A percentile compares a stretch with the other conserved stretches of the same genome.
These are phyloP conservation scores for Gliomastix tumulicola DNA, from an alignment of 2,329 filamentous ascomycete species.

Conservation along the genomic window DNA sequence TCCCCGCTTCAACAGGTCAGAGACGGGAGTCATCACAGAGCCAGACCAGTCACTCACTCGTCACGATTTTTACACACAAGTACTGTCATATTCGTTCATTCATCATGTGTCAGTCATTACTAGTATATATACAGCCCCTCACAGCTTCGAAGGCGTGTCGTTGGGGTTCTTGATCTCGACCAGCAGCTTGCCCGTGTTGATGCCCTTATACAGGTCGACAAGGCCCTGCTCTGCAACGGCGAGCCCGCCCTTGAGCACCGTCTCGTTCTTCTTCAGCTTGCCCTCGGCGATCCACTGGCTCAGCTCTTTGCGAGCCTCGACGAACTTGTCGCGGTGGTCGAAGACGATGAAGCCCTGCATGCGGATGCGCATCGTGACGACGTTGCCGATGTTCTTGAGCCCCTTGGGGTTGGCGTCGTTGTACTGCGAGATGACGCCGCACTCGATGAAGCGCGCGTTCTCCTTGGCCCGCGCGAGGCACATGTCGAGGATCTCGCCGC, in stretches of 20 bases:
- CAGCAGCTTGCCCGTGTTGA: slow-evolving; percentile 63
- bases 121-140: no score
- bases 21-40: no score
- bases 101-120: no score
- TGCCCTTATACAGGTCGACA: slow-evolving; percentile 57
- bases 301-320: slow-evolving; percentile 52
- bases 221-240: slow-evolving; percentile 56
- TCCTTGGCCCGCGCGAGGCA: slow-evolving; percentile 57
- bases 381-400: slow-evolving; percentile 45
- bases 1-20: no score
- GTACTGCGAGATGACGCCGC: slow-evolving; percentile 65
- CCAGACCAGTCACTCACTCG: no score
- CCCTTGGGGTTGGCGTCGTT: slow-evolving; percentile 50
- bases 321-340: slow-evolving; percentile 55
- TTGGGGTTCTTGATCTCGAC: slow-evolving; percentile 39
- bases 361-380: slow-evolving; percentile 47
- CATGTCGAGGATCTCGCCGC: slow-evolving; percentile 62
- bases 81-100: no score
- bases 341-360: slow-evolving; percentile 71
- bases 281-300: slow-evolving; percentile 64
- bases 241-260: slow-evolving; percentile 63
- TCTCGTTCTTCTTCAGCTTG: slow-evolving; percentile 65
- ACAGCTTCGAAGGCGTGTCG: slow-evolving; percentile 12
- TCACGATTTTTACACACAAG: no score
- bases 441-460: slow-evolving; percentile 62